Conservation (phyloP, 805 yeast species). For the Metschnikowia sp. region DNA sequence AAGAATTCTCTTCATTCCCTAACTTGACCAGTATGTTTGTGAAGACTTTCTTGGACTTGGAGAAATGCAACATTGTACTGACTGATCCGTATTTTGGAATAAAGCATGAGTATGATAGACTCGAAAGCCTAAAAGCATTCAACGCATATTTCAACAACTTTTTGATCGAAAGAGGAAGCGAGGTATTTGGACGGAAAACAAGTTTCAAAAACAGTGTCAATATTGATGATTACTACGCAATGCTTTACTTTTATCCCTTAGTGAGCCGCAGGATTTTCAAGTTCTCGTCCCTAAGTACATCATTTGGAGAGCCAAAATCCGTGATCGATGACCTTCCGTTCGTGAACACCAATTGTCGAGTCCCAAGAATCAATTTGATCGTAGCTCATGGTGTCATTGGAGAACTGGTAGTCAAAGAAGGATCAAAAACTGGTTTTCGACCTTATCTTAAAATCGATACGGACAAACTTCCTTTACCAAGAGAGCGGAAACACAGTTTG, state of each 20-base stretch:
- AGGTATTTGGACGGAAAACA: slow-evolving; percentile 24
- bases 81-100: slow-evolving; percentile 15
- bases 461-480: slow-evolving; percentile 11
- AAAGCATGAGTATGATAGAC: slow-evolving; percentile 13
- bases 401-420: slow-evolving; percentile 8
- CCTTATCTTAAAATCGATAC: neutral
- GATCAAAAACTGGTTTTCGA: slow-evolving; percentile 1
- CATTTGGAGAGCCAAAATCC: slow-evolving; percentile 22
- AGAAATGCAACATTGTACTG: slow-evolving; percentile 1
- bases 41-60: slow-evolving; percentile 20
- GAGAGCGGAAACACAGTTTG: slow-evolving; percentile 15
- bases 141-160: slow-evolving; percentile 11
- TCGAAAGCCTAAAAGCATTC: slow-evolving; percentile 16
- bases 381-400: slow-evolving; percentile 10
- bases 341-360: neutral
- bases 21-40: slow-evolving; percentile 23
- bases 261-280: slow-evolving; percentile 23
- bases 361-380: slow-evolving; percentile 10
- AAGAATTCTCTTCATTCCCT: slow-evolving; percentile 22
- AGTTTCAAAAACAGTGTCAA: slow-evolving; percentile 15
- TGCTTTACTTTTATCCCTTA: slow-evolving; percentile 32
- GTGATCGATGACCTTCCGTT: slow-evolving; percentile 8
- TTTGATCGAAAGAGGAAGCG: slow-evolving; percentile 13
- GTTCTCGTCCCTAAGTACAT: slow-evolving; percentile 25
- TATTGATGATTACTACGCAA: slow-evolving; percentile 28